Conservation (phyloP, 1,284 basidiomycete species). For the Sporisorium reilianum region DNA sequence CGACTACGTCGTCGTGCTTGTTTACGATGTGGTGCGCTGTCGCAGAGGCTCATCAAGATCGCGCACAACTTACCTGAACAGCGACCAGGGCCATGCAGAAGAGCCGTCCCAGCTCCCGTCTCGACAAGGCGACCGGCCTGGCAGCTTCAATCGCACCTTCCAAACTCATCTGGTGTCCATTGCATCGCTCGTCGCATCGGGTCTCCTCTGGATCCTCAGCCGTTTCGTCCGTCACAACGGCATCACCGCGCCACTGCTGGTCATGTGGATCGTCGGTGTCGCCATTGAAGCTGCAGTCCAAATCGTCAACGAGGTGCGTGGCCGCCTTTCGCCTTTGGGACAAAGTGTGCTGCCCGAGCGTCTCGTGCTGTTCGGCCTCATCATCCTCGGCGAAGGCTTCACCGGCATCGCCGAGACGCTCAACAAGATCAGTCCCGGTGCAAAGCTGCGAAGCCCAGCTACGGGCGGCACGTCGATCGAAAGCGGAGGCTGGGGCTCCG, state of each 20-base stretch:
- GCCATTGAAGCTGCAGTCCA: conserved; percentile 27
- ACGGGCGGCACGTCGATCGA: conserved; percentile 19
- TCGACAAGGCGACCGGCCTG: not conserved
- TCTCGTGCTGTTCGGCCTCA: conserved; percentile 43
- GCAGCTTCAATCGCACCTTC: conserved; percentile 1
- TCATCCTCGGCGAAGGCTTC: conserved; percentile 53
- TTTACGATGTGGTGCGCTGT: conserved; percentile 16
- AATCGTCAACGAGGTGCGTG: conserved; percentile 33
- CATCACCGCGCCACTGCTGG: conserved; percentile 23
- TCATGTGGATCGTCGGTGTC: conserved; percentile 49
- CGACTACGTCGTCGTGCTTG: conserved; percentile 22
- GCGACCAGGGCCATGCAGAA: not conserved
- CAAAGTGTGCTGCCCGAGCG: conserved; percentile 35
- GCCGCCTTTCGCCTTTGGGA: conserved; percentile 22
- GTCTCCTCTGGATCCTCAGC: conserved; percentile 44
- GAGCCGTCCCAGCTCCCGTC: not conserved
- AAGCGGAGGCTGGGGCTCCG: conserved; percentile 43
- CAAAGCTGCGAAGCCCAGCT: conserved; percentile 12
- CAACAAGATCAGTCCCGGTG: conserved; percentile 46
- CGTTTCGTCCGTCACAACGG: conserved; percentile 21
- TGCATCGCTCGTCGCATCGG: conserved; percentile 22
- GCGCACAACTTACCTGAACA: not conserved
- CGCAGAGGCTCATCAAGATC: not conserved
- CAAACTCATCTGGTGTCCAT: conserved; percentile 33
- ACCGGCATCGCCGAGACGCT: conserved; percentile 37